Percentiles rank a stretch among this genome's conserved stretches.
These are phyloP conservation scores for Alloteropsis semialata DNA, from an alignment of 176 grass and related monocot genomes.

Conservation along the genomic window DNA sequence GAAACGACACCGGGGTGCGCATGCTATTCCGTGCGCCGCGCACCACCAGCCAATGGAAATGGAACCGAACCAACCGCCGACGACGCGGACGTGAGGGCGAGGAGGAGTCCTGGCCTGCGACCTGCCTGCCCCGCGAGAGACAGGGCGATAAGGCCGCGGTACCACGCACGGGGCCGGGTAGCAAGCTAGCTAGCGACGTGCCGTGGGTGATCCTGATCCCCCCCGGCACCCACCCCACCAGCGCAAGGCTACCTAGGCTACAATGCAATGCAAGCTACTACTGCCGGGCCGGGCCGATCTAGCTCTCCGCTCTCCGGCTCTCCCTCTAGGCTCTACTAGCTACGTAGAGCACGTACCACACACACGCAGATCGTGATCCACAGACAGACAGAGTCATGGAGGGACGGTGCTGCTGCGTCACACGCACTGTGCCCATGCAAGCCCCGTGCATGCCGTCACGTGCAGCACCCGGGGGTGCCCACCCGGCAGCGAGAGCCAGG, in stretches of 20 bases:
- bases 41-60: no score
- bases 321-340: no score
- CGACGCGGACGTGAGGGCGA: background rate
- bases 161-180: background rate
- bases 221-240: no score
- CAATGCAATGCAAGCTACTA: no score
- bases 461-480: background rate
- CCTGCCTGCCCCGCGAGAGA: conserved; percentile 32
- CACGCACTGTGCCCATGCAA: conserved; percentile 7
- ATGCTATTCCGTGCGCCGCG: background rate
- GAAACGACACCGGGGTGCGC: background rate
- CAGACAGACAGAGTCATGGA: background rate
- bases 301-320: no score
- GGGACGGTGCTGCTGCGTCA: background rate
- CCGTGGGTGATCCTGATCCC: conserved; percentile 17
- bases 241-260: background rate
- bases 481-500: background rate
- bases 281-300: no score
- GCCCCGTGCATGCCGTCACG: background rate
- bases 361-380: no score
- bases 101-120: background rate
- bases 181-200: conserved; percentile 25
- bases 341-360: background rate
- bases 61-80: background rate
- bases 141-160: conserved; percentile 13